Evolutionary conservation across 2,329 filamentous ascomycete genomes (phyloP), one percentile per base, ranked within the genome.

Genomic region (Aspergillus pseudoviridinutans): DNA sequence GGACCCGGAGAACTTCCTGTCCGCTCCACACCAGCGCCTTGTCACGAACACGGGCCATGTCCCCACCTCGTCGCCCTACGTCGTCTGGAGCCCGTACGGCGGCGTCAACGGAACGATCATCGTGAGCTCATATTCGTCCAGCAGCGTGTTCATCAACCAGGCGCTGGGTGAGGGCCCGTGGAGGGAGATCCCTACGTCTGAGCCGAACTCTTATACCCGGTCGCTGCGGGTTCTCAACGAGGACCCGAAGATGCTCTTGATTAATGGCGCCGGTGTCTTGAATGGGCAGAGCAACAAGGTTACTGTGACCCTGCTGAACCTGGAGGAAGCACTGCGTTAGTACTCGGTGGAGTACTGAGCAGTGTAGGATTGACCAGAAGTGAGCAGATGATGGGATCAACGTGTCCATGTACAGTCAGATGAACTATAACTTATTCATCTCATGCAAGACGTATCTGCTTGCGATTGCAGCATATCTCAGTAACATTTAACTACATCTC

Each of bases 51-150:
- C 79, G 54, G 79, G 65, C n/a, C 78, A 74, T 0, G 65, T 65
- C 51, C 72, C 81, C 0, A 74, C 65, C 1, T 75, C 77, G 4
- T 79, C 76, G 1, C 82, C 82, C 0, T 83, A 84, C 60, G 76
- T 80, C 1, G 78, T 81, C 2, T 84, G 80, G 81, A 80, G 74
- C 5, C 70, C 78, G 0, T 75, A 75, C 3, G 81, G 80, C 12
- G 76, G 75, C 20, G 56, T 78, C 54, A 51, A 71, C 35, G 82
- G 81, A 1, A 83, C 79, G 1, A 76, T 84, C 52, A 78, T 82
- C 10, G 79, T 80, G 9, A 75, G 14, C 32, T 12, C 32, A 14
- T 35, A 35, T 35, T 35, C 32, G 1, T 35, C 32, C 32, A 14
- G 32, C 32, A 35, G 32, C 29, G 67, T 83, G 7, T 83, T 78